A percentile compares a stretch with the other conserved stretches of the same genome.
Conservation (phyloP, 2,329 filamentous ascomycete genomes). For the Aspergillus jensenii region DNA sequence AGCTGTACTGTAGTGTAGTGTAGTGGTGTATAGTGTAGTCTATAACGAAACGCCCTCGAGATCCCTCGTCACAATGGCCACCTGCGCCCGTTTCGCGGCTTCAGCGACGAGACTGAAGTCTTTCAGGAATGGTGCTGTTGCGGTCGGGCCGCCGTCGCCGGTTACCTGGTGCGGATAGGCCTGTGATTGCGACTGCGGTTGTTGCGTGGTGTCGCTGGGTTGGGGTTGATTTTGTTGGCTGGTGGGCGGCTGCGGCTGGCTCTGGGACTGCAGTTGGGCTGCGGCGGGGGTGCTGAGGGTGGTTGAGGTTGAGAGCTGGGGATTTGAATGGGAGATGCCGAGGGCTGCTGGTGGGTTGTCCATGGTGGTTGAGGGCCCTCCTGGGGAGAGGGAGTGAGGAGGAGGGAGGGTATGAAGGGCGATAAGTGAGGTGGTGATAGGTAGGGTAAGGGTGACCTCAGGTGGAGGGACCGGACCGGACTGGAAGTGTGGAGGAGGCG, state of each 20-base stretch:
- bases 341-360: conserved; percentile 1
- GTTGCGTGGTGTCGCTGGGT: neutral
- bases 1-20: neutral
- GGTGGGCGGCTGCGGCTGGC: neutral
- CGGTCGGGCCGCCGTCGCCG: conserved; percentile 34
- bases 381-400: no score
- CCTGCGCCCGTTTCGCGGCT: conserved; percentile 88
- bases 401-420: neutral
- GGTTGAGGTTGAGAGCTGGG: neutral
- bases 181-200: neutral
- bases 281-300: neutral
- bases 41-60: conserved; percentile 55
- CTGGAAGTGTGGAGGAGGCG: no score
- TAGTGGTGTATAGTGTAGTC: neutral
- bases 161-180: conserved; percentile 27
- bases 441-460: neutral
- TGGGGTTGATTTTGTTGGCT: neutral
- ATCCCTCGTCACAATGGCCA: conserved; percentile 84
- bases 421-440: no score
- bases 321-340: neutral
- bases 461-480: neutral
- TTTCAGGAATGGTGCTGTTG: conserved; percentile 65
- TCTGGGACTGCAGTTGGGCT: conserved; percentile 2
- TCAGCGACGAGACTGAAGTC: conserved; percentile 87
- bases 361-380: neutral